Conservation (phyloP, 139 green algal species). For the Limnomonas spitsbergensis region DNA sequence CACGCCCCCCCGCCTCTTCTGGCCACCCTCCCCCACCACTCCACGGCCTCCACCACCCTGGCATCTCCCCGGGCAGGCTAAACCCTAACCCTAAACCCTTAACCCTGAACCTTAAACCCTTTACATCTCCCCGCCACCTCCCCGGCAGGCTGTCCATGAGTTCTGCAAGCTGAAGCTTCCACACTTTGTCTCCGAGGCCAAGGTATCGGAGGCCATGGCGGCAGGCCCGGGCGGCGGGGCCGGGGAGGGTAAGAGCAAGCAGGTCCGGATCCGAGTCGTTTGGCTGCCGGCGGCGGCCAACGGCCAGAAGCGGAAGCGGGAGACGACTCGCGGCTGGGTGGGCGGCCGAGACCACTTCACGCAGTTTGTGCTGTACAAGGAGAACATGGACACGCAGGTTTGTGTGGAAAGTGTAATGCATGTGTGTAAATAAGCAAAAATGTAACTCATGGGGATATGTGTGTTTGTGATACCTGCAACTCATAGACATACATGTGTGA, state of each 20-base stretch:
- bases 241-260: background rate
- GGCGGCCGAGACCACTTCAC: conserved; percentile 12
- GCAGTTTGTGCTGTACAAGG: conserved; percentile 83
- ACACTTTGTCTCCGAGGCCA: background rate
- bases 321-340: no score
- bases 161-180: conserved; percentile 13
- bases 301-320: background rate
- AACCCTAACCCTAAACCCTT: no score
- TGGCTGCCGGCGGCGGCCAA: background rate
- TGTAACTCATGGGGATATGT: background rate
- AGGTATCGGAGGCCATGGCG: background rate
- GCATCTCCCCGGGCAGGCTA: no score
- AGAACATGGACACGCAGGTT: conserved; percentile 85
- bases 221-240: background rate
- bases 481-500: no score
- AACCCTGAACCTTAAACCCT: no score
- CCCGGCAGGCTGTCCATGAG: conserved; percentile 16
- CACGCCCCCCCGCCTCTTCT: no score
- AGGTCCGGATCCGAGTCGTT: background rate
- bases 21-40: no score
- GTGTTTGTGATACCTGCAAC: no score
- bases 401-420: background rate
- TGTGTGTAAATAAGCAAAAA: background rate
- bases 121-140: conserved; percentile 21
- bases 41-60: no score